A percentile compares a stretch with the other conserved stretches of the same genome.
These are phyloP conservation scores for Tylopilus subfusipes DNA, from an alignment of 768 basidiomycete species.

Conservation along the genomic window DNA sequence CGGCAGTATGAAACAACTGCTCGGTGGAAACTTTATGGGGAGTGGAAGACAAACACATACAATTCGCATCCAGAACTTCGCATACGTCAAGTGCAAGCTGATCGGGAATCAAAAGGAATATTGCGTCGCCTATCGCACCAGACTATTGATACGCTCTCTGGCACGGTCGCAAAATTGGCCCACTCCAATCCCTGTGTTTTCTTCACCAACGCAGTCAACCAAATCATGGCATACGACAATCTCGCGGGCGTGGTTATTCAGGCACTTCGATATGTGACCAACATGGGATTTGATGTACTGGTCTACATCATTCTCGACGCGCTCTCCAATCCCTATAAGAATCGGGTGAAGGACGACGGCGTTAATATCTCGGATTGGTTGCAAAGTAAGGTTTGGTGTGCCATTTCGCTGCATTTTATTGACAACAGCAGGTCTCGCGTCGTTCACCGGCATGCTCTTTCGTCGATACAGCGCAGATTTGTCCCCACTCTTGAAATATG, in stretches of 20 bases:
- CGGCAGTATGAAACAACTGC: conserved; percentile 70
- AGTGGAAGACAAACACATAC: conserved; percentile 81
- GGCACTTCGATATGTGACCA: conserved; percentile 82
- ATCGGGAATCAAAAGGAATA: conserved; percentile 85
- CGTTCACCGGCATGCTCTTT: conserved; percentile 92
- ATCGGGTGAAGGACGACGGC: conserved; percentile 86
- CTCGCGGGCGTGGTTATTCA: conserved; percentile 86
- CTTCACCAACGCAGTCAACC: conserved; percentile 84
- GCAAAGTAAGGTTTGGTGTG: conserved; percentile 61
- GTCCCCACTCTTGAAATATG: conserved; percentile 80
- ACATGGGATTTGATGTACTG: conserved; percentile 92
- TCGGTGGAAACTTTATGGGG: conserved; percentile 92
- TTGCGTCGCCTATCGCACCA: conserved; percentile 82
- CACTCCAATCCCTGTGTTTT: conserved; percentile 93
- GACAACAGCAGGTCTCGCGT: conserved; percentile 68
- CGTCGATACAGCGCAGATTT: conserved; percentile 81
- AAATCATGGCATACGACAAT: conserved; percentile 97
- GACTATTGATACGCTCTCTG: conserved; percentile 79
- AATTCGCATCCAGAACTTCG: conserved; percentile 74
- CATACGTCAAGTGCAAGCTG: conserved; percentile 77
- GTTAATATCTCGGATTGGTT: conserved; percentile 90
- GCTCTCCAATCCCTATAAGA: conserved; percentile 76
- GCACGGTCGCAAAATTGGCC: conserved; percentile 87
- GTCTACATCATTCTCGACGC: conserved; percentile 86
- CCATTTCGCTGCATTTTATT: conserved; percentile 11